Base-by-base conservation (phyloP, 805 yeast species). In the Kuraishia capsulata region DNA sequence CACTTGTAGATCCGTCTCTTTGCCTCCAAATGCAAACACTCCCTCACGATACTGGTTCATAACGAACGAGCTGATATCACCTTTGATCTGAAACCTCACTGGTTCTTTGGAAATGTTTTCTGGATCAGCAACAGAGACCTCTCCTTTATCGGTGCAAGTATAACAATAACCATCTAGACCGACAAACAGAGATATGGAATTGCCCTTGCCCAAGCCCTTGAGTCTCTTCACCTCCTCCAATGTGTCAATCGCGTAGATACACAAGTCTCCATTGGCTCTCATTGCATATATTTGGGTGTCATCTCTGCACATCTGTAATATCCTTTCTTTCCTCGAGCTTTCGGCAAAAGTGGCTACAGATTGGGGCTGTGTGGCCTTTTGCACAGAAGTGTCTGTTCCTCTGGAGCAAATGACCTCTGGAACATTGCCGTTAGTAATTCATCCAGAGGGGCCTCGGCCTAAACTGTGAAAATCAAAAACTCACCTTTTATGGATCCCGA, bases 21-120 rank as follows among this genome's bases (percentile, higher is more conserved):
- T 76, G 21, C 97, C 98, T 26, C 97, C 97, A 50, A 65, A 74
- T 1, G 92, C 95, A 57, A 83, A 76, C 2, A 78, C 55, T 18
- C 74, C 72, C 5, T 56, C 54, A 17, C 64, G 67, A 13, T 55
- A 50, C 3, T 78, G 79, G 48, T 76, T 76, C 24, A 60, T 54
- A 10, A 57, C 54, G 51, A 71, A 73, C 28, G 76, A 56, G 40
- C 67, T 60, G 30, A 80, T 54, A 5, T 78, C 75, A 3, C 69
- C 76, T 30, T 57, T 61, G 6, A 78, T 47, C 20, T 55, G 45
- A 17, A 64, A 39, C 20, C 41, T 37, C 3, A 56, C 38, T 4
- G 71, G 71, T 8, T 51, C 53, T 20, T 50, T n/a, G 10, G 40
- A 30, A n/a, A 19, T 35, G 21, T 36, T 23, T 37, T 41, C 33